These are phyloP conservation scores for Pseudogymnoascus pannorum DNA, from an alignment of 2,329 filamentous ascomycete genomes.

Conservation along the genomic window DNA sequence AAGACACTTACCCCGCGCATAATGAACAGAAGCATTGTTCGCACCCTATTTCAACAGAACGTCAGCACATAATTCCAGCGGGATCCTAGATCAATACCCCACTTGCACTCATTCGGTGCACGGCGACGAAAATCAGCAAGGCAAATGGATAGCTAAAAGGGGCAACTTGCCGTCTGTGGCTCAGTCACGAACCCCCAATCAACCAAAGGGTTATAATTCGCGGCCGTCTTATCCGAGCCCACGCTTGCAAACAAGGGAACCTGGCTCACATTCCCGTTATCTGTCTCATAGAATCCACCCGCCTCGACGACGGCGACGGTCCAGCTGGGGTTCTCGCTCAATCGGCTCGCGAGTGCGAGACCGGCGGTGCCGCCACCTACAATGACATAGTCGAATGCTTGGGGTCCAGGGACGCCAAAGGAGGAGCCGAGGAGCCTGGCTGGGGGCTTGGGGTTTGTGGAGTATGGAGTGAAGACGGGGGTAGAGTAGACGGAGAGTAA, in stretches of 20 bases:
- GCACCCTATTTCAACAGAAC: constrained; percentile 12
- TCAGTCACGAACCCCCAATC: constrained; percentile 28
- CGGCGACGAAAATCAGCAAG: constrained; percentile 8
- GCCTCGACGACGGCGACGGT: constrained; percentile 36
- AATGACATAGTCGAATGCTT: constrained; percentile 35
- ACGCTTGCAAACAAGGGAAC: constrained; percentile 8
- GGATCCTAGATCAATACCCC: neutral
- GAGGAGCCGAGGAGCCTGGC: neutral
- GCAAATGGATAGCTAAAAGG: neutral
- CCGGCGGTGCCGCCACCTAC: constrained; percentile 37
- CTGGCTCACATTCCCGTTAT: constrained; percentile 15
- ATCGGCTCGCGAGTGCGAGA: constrained; percentile 32
- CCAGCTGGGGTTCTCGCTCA: constrained; percentile 30
- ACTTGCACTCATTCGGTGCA: neutral
- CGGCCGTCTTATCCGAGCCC: neutral
- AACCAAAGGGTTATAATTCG: constrained; percentile 11
- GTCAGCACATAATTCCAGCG: constrained; percentile 11
- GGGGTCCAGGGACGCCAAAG: neutral
- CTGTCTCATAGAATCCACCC: constrained; percentile 24
- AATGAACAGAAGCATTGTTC: constrained; percentile 19
- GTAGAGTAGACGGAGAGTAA: neutral
- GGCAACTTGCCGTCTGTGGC: constrained; percentile 18
- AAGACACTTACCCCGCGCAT: constrained; percentile 27
- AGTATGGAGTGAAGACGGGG: neutral
- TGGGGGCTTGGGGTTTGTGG: neutral